Percentiles rank a stretch among this genome's conserved stretches.
Conservation (phyloP, 345 rosid genomes). For the Eucalyptus tenuipes region DNA sequence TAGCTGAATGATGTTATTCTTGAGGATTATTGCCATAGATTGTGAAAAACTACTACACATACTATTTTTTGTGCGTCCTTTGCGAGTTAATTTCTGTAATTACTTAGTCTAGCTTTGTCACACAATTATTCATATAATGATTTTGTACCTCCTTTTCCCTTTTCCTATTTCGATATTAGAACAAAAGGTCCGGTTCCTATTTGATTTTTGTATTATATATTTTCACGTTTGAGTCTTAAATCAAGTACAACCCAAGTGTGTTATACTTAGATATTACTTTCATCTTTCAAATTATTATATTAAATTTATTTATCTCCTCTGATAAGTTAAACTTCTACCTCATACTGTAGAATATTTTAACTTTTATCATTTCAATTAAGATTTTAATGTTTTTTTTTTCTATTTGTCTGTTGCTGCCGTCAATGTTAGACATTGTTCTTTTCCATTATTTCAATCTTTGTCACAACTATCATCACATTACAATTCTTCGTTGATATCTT, state of each 20-base stretch:
- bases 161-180: not conserved
- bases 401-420: not conserved
- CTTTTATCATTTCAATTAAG: not conserved
- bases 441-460: not conserved
- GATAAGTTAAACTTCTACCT: too few species aligned
- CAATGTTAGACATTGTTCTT: not conserved
- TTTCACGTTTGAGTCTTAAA: too few species aligned
- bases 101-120: not conserved
- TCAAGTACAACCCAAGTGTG: too few species aligned
- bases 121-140: not conserved
- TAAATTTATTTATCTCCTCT: too few species aligned
- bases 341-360: too few species aligned
- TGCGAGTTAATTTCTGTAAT: not conserved
- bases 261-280: too few species aligned
- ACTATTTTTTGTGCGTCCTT: not conserved
- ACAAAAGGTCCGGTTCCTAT: fast-evolving
- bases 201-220: too few species aligned
- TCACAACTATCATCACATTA: not conserved
- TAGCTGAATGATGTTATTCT: not conserved
- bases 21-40: not conserved
- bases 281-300: too few species aligned
- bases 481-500: not conserved
- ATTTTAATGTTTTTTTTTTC: not conserved
- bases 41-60: not conserved
- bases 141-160: not conserved